Base-by-base conservation (phyloP, 2,329 filamentous ascomycete species). In the Plectosphaerella plurivora region DNA sequence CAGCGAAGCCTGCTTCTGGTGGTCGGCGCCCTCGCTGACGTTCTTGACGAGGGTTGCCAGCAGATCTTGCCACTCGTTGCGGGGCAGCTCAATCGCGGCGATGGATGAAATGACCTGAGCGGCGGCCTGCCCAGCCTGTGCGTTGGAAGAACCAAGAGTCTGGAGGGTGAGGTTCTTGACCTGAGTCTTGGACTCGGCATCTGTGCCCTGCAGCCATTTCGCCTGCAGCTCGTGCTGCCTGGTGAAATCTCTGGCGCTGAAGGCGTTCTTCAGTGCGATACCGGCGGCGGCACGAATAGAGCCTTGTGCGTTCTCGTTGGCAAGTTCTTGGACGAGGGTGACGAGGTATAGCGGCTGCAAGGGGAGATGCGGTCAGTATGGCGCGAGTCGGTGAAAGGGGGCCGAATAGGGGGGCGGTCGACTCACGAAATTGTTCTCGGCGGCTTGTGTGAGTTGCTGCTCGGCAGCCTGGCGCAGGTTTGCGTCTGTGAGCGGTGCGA, bases 251-350 rank as follows among this genome's bases (percentile, higher is more conserved):
- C 94, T 88, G 66, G 92, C 89, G 67, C 90, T 91, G 77, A 99
- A 97, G 65, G 94, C 89, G 81, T 99, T 99, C 78, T 99, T 99
- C 67, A 99, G 80, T 62, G 94, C 93, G 63, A 99, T 84, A 84
- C 92, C 94, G 64, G 94, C 94, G 62, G 94, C 93, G 62, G 90
- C 88, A 80, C 94, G 88, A 68, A 97, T 94, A 68, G 90, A 83
- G 59, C 88, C 82, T 67, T 89, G 81, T 60, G 88, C 86, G 62
- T 83, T 81, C 67, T 97, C 93, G 74, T 97, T 96, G 68, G 92
- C 91, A 66, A 99, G 85, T 74, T 96, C 91, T 74, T 90, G 88
- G 61, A 94, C 93, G 68, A 99, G 88, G 59, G 91, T 94, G 61
- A 87, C 85, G 61, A 97, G 86, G 75, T 99, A 99, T 72, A 88